phyloP scores from a whole-genome alignment of 768 basidiomycete genomes.

The Mycena chlorophos region DNA sequence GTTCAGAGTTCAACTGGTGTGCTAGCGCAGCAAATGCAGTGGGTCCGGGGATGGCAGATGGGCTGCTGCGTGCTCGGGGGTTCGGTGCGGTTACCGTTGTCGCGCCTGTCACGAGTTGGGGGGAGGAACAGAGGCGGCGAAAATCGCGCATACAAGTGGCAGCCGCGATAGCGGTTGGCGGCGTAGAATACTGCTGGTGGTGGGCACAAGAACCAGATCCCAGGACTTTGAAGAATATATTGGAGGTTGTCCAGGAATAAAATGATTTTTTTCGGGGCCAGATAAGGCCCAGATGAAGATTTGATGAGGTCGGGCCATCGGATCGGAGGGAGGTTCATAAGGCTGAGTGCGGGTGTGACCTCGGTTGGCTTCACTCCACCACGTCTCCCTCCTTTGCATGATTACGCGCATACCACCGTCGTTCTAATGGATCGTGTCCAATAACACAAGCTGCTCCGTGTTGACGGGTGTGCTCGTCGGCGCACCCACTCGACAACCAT shows the following conservation, averaged over 20 bases:
- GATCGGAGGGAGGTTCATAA: background rate
- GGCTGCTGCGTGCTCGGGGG: constrained; percentile 1
- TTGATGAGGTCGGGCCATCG: background rate
- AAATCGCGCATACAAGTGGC: constrained; percentile 5
- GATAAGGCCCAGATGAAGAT: too few relatives aligned
- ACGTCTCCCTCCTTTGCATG: background rate
- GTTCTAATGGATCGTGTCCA: background rate
- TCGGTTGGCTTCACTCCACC: background rate
- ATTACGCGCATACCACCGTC: background rate
- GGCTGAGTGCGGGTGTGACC: background rate
- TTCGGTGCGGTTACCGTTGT: background rate
- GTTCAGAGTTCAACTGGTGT: too few relatives aligned
- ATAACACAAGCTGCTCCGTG: background rate
- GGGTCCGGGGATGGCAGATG: background rate
- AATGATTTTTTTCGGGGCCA: too few relatives aligned
- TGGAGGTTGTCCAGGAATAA: too few relatives aligned
- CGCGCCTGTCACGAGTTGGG: too few relatives aligned
- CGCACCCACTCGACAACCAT: background rate
- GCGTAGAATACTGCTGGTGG: too few relatives aligned
- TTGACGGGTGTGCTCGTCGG: constrained; percentile 2
- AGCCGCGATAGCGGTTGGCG: too few relatives aligned
- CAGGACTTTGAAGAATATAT: background rate
- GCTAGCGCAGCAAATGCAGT: background rate
- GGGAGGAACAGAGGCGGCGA: background rate
- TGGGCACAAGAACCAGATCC: background rate